Conservation (phyloP, 768 basidiomycete species). For the Russula foetens region DNA sequence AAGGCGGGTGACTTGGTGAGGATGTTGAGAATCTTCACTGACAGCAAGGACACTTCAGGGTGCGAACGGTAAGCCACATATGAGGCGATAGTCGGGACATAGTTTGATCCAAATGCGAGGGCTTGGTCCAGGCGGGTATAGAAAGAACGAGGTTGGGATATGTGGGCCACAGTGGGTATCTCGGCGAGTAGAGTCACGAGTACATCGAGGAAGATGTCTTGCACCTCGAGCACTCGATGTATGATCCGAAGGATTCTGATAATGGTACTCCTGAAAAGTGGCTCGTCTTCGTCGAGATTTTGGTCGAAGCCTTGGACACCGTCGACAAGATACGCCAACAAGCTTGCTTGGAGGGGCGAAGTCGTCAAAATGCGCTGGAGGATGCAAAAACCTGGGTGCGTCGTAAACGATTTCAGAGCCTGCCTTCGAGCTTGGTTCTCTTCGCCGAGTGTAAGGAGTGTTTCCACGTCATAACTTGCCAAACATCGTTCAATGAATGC, state of each 20-base stretch:
- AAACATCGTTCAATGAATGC: slow-evolving; percentile 80
- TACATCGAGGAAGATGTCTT: slow-evolving; percentile 85
- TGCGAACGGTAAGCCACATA: slow-evolving; percentile 68
- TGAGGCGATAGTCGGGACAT: slow-evolving; percentile 74
- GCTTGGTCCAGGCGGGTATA: slow-evolving; percentile 71
- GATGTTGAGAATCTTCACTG: slow-evolving; percentile 65
- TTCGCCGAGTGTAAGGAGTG: slow-evolving; percentile 51
- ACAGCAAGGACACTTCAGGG: slow-evolving; percentile 64
- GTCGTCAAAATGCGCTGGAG: slow-evolving; percentile 71
- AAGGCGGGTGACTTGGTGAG: slow-evolving; percentile 63
- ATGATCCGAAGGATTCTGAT: slow-evolving; percentile 76
- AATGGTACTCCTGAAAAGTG: slow-evolving; percentile 67
- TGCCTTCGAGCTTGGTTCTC: slow-evolving; percentile 46
- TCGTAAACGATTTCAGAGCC: slow-evolving; percentile 43
- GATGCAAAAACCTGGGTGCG: slow-evolving; percentile 85
- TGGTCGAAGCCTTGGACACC: slow-evolving; percentile 72
- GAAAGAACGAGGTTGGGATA: slow-evolving; percentile 58
- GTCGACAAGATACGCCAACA: slow-evolving; percentile 76
- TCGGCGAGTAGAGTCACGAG: slow-evolving; percentile 72
- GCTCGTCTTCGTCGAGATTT: slow-evolving; percentile 57
- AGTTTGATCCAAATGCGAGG: slow-evolving; percentile 57
- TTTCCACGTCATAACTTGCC: slow-evolving; percentile 74
- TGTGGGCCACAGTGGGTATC: slow-evolving; percentile 44
- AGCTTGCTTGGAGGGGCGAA: slow-evolving; percentile 58
- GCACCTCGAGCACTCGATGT: slow-evolving; percentile 73